These are phyloP conservation scores for Chaetomiaceae sp. DNA, from an alignment of 2,329 filamentous ascomycete genomes.

Conservation along the genomic window DNA sequence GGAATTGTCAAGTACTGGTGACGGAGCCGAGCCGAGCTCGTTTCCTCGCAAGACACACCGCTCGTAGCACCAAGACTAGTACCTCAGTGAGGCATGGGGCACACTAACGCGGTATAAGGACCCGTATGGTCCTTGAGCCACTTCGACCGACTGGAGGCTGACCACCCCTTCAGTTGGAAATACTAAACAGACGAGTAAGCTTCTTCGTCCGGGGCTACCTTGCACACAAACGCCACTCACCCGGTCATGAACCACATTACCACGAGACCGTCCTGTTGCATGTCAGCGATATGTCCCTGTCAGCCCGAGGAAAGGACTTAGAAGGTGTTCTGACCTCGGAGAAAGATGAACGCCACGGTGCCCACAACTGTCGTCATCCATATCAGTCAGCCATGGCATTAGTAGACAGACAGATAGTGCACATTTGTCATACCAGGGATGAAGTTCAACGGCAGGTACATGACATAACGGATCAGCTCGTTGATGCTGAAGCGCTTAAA, in stretches of 20 bases:
- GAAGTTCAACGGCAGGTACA: slow-evolving; percentile 89
- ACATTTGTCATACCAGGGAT: slow-evolving; percentile 66
- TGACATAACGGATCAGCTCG: slow-evolving; percentile 69
- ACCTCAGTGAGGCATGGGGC: neutral
- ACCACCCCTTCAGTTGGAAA: slow-evolving; percentile 88
- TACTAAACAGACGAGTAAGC: slow-evolving; percentile 60
- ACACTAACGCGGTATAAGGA: slow-evolving; percentile 73
- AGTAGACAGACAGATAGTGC: too few relatives aligned
- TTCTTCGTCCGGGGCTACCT: too few relatives aligned
- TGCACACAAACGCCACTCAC: slow-evolving; percentile 38
- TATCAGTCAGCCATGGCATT: too few relatives aligned
- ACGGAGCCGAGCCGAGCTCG: neutral
- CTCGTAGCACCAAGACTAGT: neutral
- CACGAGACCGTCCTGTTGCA: slow-evolving; percentile 42
- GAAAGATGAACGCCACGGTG: slow-evolving; percentile 70
- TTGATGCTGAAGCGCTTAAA: slow-evolving; percentile 53
- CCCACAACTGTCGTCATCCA: slow-evolving; percentile 57
- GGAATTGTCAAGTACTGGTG: neutral
- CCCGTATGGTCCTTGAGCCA: slow-evolving; percentile 68
- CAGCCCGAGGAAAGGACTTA: too few relatives aligned
- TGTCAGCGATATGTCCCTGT: slow-evolving; percentile 15
- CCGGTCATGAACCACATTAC: slow-evolving; percentile 47
- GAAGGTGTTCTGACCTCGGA: slow-evolving; percentile 56
- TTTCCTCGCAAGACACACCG: too few relatives aligned
- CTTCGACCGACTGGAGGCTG: slow-evolving; percentile 54